Percentiles rank a stretch among this genome's conserved stretches.
Evolutionary conservation across 2,329 filamentous ascomycete species (phyloP).

Genomic region (Metarhizium anisopliae): DNA sequence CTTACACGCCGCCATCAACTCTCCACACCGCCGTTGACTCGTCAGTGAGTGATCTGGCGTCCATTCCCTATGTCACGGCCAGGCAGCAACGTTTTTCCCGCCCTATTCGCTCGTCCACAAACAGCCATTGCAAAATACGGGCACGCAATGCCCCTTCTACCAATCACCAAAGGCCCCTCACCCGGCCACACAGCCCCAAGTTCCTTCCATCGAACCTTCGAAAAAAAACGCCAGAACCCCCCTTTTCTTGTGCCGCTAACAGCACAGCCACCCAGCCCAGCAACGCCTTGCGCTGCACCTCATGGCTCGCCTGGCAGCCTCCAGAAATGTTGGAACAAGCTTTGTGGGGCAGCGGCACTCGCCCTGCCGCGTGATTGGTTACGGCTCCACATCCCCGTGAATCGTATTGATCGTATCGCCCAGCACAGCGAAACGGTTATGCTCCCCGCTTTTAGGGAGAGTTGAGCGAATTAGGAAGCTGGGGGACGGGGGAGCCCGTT

Average conservation of each 20-base stretch:
- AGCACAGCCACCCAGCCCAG: slow-evolving; percentile 1
- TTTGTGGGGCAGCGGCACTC: background rate
- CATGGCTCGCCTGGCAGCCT: no score
- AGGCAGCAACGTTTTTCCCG: no score
- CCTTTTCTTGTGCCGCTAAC: background rate
- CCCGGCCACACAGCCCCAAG: background rate
- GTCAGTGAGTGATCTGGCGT: no score
- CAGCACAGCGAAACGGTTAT: background rate
- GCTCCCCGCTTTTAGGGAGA: background rate
- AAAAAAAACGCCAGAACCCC: background rate
- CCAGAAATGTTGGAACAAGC: background rate
- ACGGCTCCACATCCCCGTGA: no score
- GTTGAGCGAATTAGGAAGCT: background rate
- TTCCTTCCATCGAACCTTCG: background rate
- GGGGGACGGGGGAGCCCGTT: background rate
- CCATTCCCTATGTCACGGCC: no score
- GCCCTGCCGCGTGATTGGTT: background rate
- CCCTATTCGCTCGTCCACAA: background rate
- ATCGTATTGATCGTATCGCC: background rate
- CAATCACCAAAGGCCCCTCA: background rate
- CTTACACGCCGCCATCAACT: no score
- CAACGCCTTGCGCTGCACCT: background rate
- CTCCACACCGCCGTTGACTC: no score
- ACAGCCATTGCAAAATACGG: background rate
- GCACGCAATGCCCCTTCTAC: background rate